Evolutionary conservation across 495 filamentous ascomycete genomes (phyloP), one percentile per base, ranked within the genome.

Genomic region (Penicillium mononematosum): DNA sequence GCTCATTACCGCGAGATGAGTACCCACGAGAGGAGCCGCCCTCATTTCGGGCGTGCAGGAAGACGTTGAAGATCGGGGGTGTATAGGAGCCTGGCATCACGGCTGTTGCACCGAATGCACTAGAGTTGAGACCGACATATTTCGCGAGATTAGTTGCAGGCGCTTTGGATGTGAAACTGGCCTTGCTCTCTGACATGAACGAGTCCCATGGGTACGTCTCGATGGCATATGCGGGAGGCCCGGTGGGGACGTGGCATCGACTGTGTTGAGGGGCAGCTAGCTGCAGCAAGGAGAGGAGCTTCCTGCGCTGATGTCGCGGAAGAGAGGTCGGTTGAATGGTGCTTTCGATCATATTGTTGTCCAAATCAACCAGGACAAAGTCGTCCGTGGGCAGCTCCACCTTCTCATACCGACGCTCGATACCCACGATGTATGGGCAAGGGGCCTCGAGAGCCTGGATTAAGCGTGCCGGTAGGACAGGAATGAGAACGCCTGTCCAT

Each of bases 391-490:
- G 94, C 34, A 96, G 81, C 56, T 95, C 89, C 49, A 95, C 84
- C 60, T 88, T 88, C 59, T 97, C 94, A 72, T 97, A 98, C 41
- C 94, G 84, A 51, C 91, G 82, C 70, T 98, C 94, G 39, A 98
- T 90, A 44, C 94, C 94, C 19, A 96, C 89, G 56, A 98, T 96
- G 65, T 97, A 98, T 0, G 94, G 94, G 59, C 94, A 98, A 17
- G 94, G 94, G 1, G 94, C 94, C 65, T 98, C 93, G 19, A 98
- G 79, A 8, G 90, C 92, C 53, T 92, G 91, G 16, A 98, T 78
- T 36, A 98, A 75, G 31, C 93, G 84, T 17, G 90, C 91, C 22
- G 93, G 93, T 22, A 98, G 78, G 39, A 98, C 83, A 10, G 93
- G 93, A 54, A 98, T 97, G 61, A 95, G 88, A 42, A 98, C 91